Base-by-base conservation (phyloP, 2,329 filamentous ascomycete species). In the Zasmidium angulare region DNA sequence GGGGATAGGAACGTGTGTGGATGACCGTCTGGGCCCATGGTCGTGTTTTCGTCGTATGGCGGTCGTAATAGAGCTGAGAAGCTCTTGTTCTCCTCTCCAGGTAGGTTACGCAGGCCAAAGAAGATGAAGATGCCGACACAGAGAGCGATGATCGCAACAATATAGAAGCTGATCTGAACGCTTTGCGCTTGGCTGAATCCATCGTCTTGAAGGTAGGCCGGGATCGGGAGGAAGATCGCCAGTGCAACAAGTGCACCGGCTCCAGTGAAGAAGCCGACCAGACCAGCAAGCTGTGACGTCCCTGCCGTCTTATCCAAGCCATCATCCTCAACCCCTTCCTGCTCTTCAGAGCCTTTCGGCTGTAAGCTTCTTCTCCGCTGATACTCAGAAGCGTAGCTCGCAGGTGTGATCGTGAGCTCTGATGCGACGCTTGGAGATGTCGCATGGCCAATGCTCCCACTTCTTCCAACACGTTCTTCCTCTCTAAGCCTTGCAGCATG, bases 241-340 rank as follows among this genome's bases (percentile, higher is more conserved):
- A 99, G 79, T 11, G 95, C 92, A 3, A 99, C 82, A 3, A 99
- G 82, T 14, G 95, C 95, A 61, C 95, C 95, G 68, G 90, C 91
- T 22, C 95, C 95, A 7, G 95, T 96, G 72, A 96, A 96, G 59
- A 96, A 80, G 3, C 95, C 95, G 3, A 99, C 95, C 53, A 93
- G 86, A 0, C 95, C 95, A 17, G 95, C 93, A 23, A 99, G 82
- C 62, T 86, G 81, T 40, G 76, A 72, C 12, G 67, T 55, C 31
- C 62, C 48, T 57, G 64, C 63, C 21, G 58, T 48, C 4, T 50
- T 58, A 10, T 68, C 55, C 19, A 46, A 26, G 19, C 36, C 53
- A 2, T 60, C 23, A 17, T 40, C 46, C 10, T 52, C 31, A 6
- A 21, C 31, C 21, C 47, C 40, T 17, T 56, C 51, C 24, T 60